Evolutionary conservation across 2,329 filamentous ascomycete genomes (phyloP).

Genomic region (Beauveria scarabaeidicola): DNA sequence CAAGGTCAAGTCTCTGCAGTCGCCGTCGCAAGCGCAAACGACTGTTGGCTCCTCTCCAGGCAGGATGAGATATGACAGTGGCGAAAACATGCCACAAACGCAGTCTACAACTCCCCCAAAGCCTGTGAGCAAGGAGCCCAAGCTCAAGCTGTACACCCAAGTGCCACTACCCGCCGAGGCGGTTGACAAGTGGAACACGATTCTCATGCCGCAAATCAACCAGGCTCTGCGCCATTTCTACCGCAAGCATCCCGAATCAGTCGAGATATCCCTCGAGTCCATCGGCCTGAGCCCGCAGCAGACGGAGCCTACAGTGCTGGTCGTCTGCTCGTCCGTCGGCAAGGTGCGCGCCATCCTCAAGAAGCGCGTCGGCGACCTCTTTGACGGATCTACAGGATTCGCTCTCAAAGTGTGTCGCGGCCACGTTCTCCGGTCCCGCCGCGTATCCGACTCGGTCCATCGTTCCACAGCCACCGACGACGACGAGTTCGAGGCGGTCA

Average conservation of each 20-base stretch:
- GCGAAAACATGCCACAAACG: neutral
- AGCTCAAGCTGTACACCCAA: conserved; percentile 51
- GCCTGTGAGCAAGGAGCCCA: conserved; percentile 23
- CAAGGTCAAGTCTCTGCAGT: neutral
- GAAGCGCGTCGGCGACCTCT: conserved; percentile 56
- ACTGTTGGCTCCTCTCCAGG: neutral
- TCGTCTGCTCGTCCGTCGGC: conserved; percentile 66
- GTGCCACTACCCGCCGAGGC: conserved; percentile 50
- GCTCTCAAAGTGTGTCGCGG: conserved; percentile 65
- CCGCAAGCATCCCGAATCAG: conserved; percentile 64
- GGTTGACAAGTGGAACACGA: conserved; percentile 63
- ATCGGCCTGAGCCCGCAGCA: conserved; percentile 60
- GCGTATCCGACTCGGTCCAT: conserved; percentile 21
- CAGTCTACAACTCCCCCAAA: neutral
- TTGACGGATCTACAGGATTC: conserved; percentile 54
- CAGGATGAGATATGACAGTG: neutral
- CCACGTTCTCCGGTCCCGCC: conserved; percentile 54
- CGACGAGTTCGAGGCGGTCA: conserved; percentile 42
- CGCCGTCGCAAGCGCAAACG: neutral
- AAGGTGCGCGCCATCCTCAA: conserved; percentile 65
- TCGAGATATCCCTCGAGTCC: conserved; percentile 69
- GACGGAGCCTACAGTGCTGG: conserved; percentile 63
- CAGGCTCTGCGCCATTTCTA: conserved; percentile 62
- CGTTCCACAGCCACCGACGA: conserved; percentile 25
- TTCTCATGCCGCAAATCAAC: conserved; percentile 65